phyloP scores from a whole-genome alignment of 2,329 filamentous ascomycete species.

The Phialocephala subalpina region DNA sequence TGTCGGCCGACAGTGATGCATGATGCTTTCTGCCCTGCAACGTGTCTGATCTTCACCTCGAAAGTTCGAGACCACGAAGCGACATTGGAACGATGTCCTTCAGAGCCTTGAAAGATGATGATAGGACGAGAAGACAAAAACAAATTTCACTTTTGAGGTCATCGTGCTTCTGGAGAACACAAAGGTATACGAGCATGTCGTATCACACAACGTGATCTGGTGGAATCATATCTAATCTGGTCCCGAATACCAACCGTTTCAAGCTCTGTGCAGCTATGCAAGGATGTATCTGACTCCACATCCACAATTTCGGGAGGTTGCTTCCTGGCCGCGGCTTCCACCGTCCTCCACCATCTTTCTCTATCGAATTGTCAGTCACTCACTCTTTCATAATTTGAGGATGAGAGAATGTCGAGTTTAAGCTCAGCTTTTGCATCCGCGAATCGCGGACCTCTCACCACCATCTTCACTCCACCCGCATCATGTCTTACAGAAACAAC shows the following conservation, averaged over 20 bases:
- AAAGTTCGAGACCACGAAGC: background rate
- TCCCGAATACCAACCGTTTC: background rate
- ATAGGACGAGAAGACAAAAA: background rate
- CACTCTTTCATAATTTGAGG: background rate
- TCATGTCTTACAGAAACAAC: slow-evolving; percentile 27
- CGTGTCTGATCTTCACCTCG: background rate
- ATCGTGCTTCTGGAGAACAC: background rate
- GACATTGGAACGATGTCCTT: too few species aligned
- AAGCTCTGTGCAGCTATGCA: background rate
- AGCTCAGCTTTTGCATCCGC: slow-evolving; percentile 19
- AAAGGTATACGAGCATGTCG: background rate
- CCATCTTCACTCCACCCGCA: slow-evolving; percentile 26
- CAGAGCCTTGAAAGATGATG: background rate
- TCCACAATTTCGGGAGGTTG: background rate
- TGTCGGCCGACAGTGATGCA: slow-evolving; percentile 1
- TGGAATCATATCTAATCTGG: slow-evolving; percentile 1
- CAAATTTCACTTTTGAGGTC: background rate
- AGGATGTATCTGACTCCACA: background rate
- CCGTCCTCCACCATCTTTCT: background rate
- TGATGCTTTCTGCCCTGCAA: background rate
- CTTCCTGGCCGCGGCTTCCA: background rate
- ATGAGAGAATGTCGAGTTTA: background rate
- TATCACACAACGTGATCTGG: background rate
- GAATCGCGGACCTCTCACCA: slow-evolving; percentile 27
- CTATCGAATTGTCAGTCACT: background rate